Evolutionary conservation across 129 eudicot species (phyloP).

Genomic region (Glebionis coronaria): DNA sequence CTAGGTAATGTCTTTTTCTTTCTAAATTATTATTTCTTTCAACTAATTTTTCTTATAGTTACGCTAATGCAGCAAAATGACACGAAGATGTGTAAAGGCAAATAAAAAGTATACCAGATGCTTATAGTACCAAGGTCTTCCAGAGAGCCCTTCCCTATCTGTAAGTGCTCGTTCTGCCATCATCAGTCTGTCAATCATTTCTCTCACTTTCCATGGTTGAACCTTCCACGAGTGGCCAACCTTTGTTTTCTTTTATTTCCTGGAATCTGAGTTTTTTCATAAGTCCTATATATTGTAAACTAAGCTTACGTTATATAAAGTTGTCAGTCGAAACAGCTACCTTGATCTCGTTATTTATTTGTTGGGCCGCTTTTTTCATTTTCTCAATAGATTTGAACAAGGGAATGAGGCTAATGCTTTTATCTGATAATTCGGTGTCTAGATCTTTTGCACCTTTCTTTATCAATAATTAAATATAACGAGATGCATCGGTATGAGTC

Average conservation of each 20-base stretch:
- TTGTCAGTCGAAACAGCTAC: conserved; percentile 29
- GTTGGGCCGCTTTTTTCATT: conserved; percentile 50
- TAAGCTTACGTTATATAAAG: neutral
- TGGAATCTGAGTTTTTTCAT: conserved; percentile 19
- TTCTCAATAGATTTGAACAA: conserved; percentile 60
- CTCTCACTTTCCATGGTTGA: conserved; percentile 48
- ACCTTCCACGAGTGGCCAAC: conserved; percentile 46
- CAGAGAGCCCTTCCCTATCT: conserved; percentile 76
- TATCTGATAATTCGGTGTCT: conserved; percentile 32
- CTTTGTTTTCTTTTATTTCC: conserved; percentile 46
- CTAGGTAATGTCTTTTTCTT: neutral
- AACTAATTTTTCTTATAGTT: neutral
- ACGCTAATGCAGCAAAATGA: neutral
- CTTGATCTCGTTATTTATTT: conserved; percentile 50
- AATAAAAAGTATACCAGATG: conserved; percentile 58
- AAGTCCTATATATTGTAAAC: conserved; percentile 7
- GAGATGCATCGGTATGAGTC: neutral
- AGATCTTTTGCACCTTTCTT: conserved; percentile 68
- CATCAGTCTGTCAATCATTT: conserved; percentile 74
- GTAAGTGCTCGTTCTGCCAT: conserved; percentile 90
- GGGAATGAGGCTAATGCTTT: conserved; percentile 53
- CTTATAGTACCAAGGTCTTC: conserved; percentile 83
- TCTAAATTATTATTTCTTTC: neutral
- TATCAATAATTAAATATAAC: conserved; percentile 14
- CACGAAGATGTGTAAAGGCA: neutral